Evolutionary conservation across 164 flowering plant species (phyloP).

Genomic region (Kalanchoe fedtschenkoi): DNA sequence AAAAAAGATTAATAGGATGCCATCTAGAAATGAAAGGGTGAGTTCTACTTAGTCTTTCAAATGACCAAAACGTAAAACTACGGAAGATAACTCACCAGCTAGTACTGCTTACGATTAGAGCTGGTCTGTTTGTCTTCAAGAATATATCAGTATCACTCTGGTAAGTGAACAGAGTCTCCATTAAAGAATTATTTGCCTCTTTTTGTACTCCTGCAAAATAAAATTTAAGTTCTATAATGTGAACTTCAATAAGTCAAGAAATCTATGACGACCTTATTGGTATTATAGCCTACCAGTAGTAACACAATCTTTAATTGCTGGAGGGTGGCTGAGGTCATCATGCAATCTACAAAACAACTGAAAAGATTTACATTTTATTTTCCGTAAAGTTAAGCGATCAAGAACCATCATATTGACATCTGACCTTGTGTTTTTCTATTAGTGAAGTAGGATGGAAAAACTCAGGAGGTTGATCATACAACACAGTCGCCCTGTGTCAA

Average conservation of each 20-base stretch:
- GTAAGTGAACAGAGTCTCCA: conserved; percentile 44
- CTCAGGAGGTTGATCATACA: conserved; percentile 97
- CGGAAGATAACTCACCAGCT: conserved; percentile 59
- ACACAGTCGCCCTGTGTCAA: conserved; percentile 57
- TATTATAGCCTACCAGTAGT: conserved; percentile 42
- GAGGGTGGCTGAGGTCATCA: conserved; percentile 25
- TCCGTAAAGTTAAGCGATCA: background rate
- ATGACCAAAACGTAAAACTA: background rate
- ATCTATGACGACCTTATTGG: background rate
- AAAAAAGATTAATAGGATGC: no score
- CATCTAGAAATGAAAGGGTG: background rate
- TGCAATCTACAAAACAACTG: conserved; percentile 75
- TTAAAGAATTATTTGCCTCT: conserved; percentile 8
- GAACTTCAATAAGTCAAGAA: background rate
- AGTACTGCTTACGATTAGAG: conserved; percentile 86
- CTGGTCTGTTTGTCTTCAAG: conserved; percentile 68
- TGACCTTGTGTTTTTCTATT: conserved; percentile 74
- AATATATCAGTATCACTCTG: conserved; percentile 25
- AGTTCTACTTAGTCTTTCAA: background rate
- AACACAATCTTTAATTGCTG: conserved; percentile 50
- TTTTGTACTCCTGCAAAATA: conserved; percentile 19
- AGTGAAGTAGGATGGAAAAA: conserved; percentile 76
- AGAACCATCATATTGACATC: background rate
- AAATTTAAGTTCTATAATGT: background rate
- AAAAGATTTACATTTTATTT: conserved; percentile 10